phyloP scores from a whole-genome alignment of 1,284 basidiomycete species.

The Sanguinoderma infundibulare region DNA sequence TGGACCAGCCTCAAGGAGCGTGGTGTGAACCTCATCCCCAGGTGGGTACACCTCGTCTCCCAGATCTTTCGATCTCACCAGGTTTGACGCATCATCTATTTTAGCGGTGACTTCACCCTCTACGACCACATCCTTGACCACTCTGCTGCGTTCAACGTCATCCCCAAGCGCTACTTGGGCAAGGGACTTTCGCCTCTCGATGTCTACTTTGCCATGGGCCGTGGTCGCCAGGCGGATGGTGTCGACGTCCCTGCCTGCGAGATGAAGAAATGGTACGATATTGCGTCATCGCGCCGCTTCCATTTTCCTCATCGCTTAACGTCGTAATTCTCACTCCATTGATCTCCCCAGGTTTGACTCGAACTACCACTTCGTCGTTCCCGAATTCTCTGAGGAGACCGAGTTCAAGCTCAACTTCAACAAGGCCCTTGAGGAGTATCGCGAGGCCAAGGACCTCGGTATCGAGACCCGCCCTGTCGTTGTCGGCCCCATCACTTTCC shows the following conservation, averaged over 20 bases:
- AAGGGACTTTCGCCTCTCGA: slow-evolving; percentile 91
- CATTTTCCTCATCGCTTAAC: background rate
- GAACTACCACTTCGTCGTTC: slow-evolving; percentile 99
- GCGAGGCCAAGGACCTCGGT: slow-evolving; percentile 93
- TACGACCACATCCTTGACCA: slow-evolving; percentile 99
- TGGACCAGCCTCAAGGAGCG: slow-evolving; percentile 90
- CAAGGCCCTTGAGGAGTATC: slow-evolving; percentile 94
- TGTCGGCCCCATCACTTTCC: slow-evolving; percentile 96
- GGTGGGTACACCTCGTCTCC: slow-evolving; percentile 53
- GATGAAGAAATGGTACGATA: slow-evolving; percentile 95
- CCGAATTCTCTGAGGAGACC: slow-evolving; percentile 91
- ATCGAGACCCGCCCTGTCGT: slow-evolving; percentile 94
- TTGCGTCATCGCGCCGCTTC: background rate
- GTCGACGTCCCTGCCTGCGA: slow-evolving; percentile 98
- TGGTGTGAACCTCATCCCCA: slow-evolving; percentile 92
- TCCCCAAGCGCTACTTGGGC: slow-evolving; percentile 93
- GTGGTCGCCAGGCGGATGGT: slow-evolving; percentile 92
- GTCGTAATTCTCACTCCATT: background rate
- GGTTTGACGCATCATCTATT: slow-evolving; percentile 18
- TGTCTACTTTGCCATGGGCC: slow-evolving; percentile 98
- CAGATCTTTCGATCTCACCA: slow-evolving; percentile 11
- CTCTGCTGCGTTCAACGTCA: slow-evolving; percentile 95
- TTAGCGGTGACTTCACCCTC: slow-evolving; percentile 95
- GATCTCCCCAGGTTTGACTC: slow-evolving; percentile 86
- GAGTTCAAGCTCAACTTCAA: slow-evolving; percentile 97